A percentile compares a stretch with the other conserved stretches of the same genome.
phyloP scores from a whole-genome alignment of 2,329 filamentous ascomycete genomes.

The Botrytis cinerea region DNA sequence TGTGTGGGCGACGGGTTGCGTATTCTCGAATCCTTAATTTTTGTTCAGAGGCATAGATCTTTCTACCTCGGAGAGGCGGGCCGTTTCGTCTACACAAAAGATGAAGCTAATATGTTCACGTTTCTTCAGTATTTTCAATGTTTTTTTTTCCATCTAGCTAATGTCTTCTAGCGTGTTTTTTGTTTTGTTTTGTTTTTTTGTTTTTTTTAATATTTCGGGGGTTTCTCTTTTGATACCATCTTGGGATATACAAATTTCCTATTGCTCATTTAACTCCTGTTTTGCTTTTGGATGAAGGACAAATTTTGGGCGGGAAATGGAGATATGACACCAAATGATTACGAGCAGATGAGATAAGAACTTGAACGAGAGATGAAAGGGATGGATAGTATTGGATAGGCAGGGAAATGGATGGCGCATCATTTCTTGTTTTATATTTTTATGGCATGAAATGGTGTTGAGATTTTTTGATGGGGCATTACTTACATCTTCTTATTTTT shows the following conservation, averaged over 20 bases:
- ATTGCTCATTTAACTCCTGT: not conserved
- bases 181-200: not conserved
- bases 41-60: constrained; percentile 48
- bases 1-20: constrained; percentile 30
- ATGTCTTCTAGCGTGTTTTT: constrained; percentile 3
- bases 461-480: not conserved
- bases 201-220: constrained; percentile 9
- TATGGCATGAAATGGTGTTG: constrained; percentile 15
- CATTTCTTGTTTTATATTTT: constrained; percentile 17
- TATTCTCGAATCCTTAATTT: constrained; percentile 24
- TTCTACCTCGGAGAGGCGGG: constrained; percentile 42
- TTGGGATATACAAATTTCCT: constrained; percentile 15
- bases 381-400: not conserved
- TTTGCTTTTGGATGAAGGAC: not conserved
- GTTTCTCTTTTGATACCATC: constrained; percentile 18
- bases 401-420: constrained; percentile 16
- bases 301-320: not conserved
- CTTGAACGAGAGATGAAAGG: constrained; percentile 3
- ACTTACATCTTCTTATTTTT: constrained; percentile 11
- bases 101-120: not conserved
- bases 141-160: not conserved
- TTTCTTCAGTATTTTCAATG: not conserved
- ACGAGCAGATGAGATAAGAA: constrained; percentile 19
- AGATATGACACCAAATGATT: constrained; percentile 7
- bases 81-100: constrained; percentile 35